Conservation (phyloP, 768 basidiomycete species). For the Leccinum variicolor region DNA sequence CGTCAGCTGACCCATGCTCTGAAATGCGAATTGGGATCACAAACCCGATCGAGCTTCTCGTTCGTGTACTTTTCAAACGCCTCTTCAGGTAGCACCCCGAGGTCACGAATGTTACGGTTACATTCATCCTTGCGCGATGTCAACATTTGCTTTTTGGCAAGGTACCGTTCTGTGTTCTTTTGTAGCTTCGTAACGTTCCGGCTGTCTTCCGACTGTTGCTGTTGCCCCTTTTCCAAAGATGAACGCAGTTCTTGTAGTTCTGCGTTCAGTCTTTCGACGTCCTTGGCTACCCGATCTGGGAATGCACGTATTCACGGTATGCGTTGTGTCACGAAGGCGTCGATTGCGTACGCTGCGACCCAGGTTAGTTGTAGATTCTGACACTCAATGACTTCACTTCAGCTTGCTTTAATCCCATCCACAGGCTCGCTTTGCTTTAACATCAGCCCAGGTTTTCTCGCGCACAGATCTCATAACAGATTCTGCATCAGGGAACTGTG, state of each 20-base stretch:
- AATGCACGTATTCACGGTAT: too few relatives aligned
- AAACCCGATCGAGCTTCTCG: conserved; percentile 82
- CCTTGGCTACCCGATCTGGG: conserved; percentile 32
- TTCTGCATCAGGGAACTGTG: too few relatives aligned
- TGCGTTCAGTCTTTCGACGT: conserved; percentile 56
- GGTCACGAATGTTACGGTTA: conserved; percentile 91
- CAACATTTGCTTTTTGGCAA: conserved; percentile 89
- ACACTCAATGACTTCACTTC: too few relatives aligned
- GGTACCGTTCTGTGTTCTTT: conserved; percentile 92
- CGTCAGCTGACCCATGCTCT: not conserved
- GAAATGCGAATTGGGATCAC: conserved; percentile 20
- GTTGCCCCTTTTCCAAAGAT: conserved; percentile 71
- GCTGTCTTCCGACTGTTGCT: conserved; percentile 82
- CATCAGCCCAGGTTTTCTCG: too few relatives aligned
- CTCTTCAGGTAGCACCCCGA: conserved; percentile 95
- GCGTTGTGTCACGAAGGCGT: too few relatives aligned
- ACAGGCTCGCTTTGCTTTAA: too few relatives aligned
- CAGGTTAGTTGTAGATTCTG: too few relatives aligned
- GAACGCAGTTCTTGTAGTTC: conserved; percentile 66
- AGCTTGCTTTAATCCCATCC: too few relatives aligned
- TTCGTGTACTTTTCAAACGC: conserved; percentile 93
- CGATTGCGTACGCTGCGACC: too few relatives aligned
- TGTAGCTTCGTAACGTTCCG: conserved; percentile 87
- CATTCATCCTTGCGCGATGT: conserved; percentile 86
- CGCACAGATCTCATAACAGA: too few relatives aligned